Base-by-base conservation (phyloP, 441 rosid species). In the Hura crepitans region DNA sequence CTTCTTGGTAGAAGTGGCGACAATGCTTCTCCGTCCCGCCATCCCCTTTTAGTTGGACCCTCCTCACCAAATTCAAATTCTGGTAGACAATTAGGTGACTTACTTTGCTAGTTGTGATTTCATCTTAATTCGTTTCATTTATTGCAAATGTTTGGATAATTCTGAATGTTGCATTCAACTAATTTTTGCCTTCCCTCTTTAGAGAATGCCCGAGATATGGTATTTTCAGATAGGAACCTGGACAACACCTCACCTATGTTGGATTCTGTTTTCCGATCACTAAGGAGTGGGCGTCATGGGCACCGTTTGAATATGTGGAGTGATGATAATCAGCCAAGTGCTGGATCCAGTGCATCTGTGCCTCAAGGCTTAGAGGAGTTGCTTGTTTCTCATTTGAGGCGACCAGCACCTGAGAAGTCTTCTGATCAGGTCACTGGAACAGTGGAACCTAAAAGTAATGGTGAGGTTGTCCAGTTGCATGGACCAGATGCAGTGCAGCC, bases 331-430 rank as follows among this genome's bases (percentile, higher is more conserved):
- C 98, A 85, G 77, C 97, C 79, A 77, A 83, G 78, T 76, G 83
- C 88, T 80, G 97, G 96, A 73, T 83, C 98, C 20, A 87, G 78
- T 85, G 81, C 90, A 66, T 79, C 96, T 37, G 78, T 95, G 63
- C 97, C 99, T 31, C 95, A 82, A 75, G 98, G 93, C 63, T 96
- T 96, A 71, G 99, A 96, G 83, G 99, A 96, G 63, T 79, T 91
- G 79, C 93, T 96, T 75, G 85, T 92, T 79, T 89, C 98, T 63
- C 99, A 88, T 78, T 75, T 96, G 84, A 88, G 94, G 81, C 86
- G 82, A 65, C 92, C 99, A 39, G 73, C 77, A 72, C 62, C 84
- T 35, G 93, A 86, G 68, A 86, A 84, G 75, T 80, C 88, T 79
- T 80, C 89, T 74, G 89, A 84, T 63, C 94, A 79, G 67, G 84